Evolutionary conservation across 2,329 filamentous ascomycete genomes (phyloP), one percentile per base, ranked within the genome.

Genomic region (Penicillium fuscoglaucum): DNA sequence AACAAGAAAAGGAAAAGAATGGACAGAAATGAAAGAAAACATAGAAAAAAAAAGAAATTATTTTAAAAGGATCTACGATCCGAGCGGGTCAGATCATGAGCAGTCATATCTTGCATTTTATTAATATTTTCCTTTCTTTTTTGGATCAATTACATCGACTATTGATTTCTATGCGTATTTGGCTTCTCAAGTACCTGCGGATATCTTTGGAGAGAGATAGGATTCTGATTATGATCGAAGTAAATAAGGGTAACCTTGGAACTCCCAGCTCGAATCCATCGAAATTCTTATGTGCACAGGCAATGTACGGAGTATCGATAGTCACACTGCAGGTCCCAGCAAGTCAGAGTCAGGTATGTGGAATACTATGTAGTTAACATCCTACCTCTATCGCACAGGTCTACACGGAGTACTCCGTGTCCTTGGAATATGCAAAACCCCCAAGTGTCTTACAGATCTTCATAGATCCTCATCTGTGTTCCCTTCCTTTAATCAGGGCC

Each of bases 101-200:
- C 58, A 56, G 62, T 64, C 61, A 63, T 59, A 62, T 54, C 52
- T 43, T 52, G 43, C 33, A 41, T 35, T 35, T 29, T 44, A 52
- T 55, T 62, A 55, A 46, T 15, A 35, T 35, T 13, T 31, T 45
- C 24, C 1, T 52, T 54, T 55, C 40, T 39, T 44, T 35, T 43
- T 45, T 45, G 15, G n/a, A 51, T 37, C 29, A 35, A 33, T 52
- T 37, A 35, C 21, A 26, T 40, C 12, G 51, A 53, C 40, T 64
- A 65, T 65, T 61, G 58, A 60, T 24, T 39, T 45, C 9, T 1
- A 44, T 12, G 15, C 43, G 43, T 28, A n/a, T 28, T n/a, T 45
- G 6, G 9, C 2, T 26, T 35, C 21, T 17, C 28, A 31, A 64
- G 60, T 66, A 63, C 65, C 63, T 67, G 63, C 65, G 66, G 62